These are phyloP conservation scores for Alternaria brassicae DNA, from an alignment of 2,329 filamentous ascomycete species.

Conservation along the genomic window DNA sequence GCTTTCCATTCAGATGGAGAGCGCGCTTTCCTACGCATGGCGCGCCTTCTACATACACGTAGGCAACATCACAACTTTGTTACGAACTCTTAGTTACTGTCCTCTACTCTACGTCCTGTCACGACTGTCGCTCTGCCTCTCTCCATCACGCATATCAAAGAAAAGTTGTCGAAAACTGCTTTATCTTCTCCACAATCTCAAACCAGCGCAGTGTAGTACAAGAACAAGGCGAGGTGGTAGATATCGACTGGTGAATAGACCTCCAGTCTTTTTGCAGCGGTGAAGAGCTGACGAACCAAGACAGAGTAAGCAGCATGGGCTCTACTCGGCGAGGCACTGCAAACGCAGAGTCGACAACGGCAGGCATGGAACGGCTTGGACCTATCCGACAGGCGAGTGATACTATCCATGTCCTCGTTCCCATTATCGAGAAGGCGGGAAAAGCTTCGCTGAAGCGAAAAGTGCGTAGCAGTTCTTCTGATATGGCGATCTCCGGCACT, in stretches of 20 bases:
- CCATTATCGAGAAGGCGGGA: not conserved
- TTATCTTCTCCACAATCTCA: not conserved
- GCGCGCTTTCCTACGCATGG: conserved; percentile 16
- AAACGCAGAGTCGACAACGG: conserved; percentile 1
- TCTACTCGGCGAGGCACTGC: conserved; percentile 17
- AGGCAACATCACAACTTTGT: conserved; percentile 12
- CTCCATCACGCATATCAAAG: not conserved
- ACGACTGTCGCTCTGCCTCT: not conserved
- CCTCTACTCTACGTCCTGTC: not conserved
- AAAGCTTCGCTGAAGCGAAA: not conserved
- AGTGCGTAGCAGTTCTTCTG: not conserved
- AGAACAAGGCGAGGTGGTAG: not conserved
- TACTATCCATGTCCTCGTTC: not conserved
- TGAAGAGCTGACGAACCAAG: not conserved
- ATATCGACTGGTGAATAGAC: not conserved
- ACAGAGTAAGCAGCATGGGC: conserved; percentile 13
- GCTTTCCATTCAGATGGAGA: conserved; percentile 7
- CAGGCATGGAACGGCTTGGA: not conserved
- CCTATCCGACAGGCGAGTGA: not conserved
- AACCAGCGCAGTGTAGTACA: not conserved
- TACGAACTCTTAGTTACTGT: not conserved
- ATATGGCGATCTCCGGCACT: not conserved
- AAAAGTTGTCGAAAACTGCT: not conserved
- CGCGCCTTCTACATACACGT: conserved; percentile 24
- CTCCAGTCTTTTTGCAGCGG: not conserved